Base-by-base conservation (phyloP, 441 rosid species). In the Erodium trifolium region DNA sequence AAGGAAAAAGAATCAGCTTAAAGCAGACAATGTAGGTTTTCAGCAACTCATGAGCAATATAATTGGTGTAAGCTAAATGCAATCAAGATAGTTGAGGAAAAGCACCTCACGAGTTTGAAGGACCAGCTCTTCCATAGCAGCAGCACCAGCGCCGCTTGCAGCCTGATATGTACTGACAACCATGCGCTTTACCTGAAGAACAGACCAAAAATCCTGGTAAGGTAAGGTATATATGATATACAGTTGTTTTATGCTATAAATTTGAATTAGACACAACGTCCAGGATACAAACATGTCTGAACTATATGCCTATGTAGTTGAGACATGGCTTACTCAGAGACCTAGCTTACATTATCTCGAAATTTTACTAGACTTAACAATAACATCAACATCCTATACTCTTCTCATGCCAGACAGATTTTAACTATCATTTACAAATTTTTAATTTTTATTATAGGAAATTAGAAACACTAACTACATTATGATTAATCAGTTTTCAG, bases 71-170 rank as follows among this genome's bases (percentile, higher is more conserved):
- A 17, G 8, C 35, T 65, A 47, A 0, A 35, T 9, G 47, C 57
- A 41, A 73, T 16, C 18, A 41, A 49, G 34, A 45, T 18, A 39
- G 49, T 43, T 3, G 12, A 43, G 18, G 69, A 45, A 67, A 68
- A 65, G 80, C 73, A 94, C 99, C 97, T 94, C 94, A 69, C 91
- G 96, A 78, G 99, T 90, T 76, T 91, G 97, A 80, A 83, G 90
- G 79, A 82, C 88, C 76, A 93, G 97, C 83, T 90, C 99, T 73
- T 89, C 92, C 99, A 94, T 93, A 12, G 97, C 97, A 70, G 96
- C 94, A 80, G 99, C 97, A 77, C 99, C 97, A 68, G 97, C 97
- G 72, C 97, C 97, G 73, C 99, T 91, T 60, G 97, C 99, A 34
- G 97, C 99, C 80, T 91, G 97, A 77, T 94, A 94, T 13, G 99